A percentile compares a stretch with the other conserved stretches of the same genome.
Conservation (phyloP, 345 rosid species). For the Citrus medica region DNA sequence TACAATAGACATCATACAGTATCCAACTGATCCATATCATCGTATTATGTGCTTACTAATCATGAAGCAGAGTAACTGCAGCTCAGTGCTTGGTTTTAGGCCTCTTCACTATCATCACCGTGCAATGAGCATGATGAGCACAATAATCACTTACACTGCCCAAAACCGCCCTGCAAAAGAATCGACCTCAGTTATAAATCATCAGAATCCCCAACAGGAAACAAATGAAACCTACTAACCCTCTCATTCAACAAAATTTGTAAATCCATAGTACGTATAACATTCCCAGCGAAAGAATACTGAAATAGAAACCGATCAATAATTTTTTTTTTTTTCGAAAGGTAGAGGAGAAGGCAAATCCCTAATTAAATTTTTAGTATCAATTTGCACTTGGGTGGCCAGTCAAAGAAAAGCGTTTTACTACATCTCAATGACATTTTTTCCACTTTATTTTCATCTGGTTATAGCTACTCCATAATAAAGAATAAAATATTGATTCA, state of each 20-base stretch:
- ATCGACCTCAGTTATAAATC: neutral
- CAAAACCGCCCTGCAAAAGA: constrained; percentile 61
- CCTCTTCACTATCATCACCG: constrained; percentile 77
- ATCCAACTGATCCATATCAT: neutral
- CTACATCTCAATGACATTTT: neutral
- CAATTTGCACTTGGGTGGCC: too few relatives aligned
- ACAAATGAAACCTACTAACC: neutral
- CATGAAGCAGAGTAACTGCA: neutral
- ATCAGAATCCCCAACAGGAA: neutral
- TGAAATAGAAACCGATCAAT: neutral
- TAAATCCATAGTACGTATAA: neutral
- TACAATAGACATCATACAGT: neutral
- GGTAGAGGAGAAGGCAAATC: neutral
- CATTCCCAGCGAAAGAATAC: neutral
- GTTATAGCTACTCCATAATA: neutral
- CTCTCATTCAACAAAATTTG: neutral
- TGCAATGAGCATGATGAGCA: constrained; percentile 96
- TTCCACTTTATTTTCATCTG: neutral
- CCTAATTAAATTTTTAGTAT: neutral
- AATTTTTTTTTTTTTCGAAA: neutral
- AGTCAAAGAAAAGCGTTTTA: neutral
- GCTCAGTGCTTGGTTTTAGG: constrained; percentile 56
- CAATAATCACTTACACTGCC: constrained; percentile 99
- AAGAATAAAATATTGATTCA: neutral
- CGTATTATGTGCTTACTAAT: neutral